Evolutionary conservation across 2,329 filamentous ascomycete genomes (phyloP).

Genomic region (Ophiocordyceps camponoti-rufipedis): DNA sequence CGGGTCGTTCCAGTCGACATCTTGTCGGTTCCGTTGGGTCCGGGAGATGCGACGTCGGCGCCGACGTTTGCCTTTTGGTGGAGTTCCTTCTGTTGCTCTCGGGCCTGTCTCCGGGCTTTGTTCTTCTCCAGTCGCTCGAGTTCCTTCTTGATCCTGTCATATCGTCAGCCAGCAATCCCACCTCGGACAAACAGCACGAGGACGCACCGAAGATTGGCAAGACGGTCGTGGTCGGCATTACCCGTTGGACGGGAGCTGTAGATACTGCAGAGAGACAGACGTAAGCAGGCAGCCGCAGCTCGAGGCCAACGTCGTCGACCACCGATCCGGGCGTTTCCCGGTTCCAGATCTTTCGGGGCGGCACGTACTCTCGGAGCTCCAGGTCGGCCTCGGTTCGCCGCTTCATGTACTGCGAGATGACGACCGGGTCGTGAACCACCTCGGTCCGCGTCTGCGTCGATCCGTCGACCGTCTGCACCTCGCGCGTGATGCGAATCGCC

Average conservation of each 20-base stretch:
- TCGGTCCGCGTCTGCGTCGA: conserved; percentile 46
- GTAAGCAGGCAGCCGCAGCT: conserved; percentile 19
- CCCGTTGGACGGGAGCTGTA: conserved; percentile 30
- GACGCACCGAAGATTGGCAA: conserved; percentile 21
- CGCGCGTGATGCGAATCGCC: conserved; percentile 54
- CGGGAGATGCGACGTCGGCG: conserved; percentile 33
- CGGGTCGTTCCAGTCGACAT: conserved; percentile 51
- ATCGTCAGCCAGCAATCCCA: not conserved
- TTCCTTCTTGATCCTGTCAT: conserved; percentile 34
- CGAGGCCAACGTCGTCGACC: conserved; percentile 14
- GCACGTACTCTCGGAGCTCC: conserved; percentile 52
- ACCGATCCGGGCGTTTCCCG: conserved; percentile 10
- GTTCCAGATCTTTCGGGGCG: conserved; percentile 2
- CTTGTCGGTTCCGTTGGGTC: conserved; percentile 25
- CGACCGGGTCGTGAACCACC: conserved; percentile 59
- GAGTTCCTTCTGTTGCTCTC: conserved; percentile 71
- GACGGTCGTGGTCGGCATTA: conserved; percentile 31
- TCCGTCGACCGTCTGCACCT: conserved; percentile 23
- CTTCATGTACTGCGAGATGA: conserved; percentile 79
- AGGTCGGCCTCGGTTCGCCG: conserved; percentile 54
- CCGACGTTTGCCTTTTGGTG: conserved; percentile 25
- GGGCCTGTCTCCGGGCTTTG: conserved; percentile 72
- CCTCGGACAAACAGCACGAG: not conserved
- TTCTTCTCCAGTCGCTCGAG: conserved; percentile 76
- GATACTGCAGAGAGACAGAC: conserved; percentile 22